Evolutionary conservation across 2,329 filamentous ascomycete genomes (phyloP), one percentile per base, ranked within the genome.

Genomic region (Fusarium nematophilum): DNA sequence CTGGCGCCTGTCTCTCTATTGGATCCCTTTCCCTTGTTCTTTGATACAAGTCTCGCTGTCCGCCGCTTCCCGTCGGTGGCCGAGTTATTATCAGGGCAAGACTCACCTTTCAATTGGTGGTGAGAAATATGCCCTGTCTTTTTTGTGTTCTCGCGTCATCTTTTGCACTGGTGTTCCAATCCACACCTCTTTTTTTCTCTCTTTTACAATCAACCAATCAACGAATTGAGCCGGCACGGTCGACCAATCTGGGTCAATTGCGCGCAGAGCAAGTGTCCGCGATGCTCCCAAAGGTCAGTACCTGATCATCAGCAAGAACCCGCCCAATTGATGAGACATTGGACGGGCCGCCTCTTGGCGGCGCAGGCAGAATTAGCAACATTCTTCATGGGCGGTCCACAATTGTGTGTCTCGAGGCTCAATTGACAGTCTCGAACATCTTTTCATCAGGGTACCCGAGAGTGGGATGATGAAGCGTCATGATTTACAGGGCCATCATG

Each of bases 21-120:
- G 55, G 59, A 42, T 31, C 25, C 15, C n/a, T 8, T 17, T 18
- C n/a, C 34, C 11, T 39, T 27, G 44, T 51, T n/a, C 3, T 15
- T 11, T 18, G 14, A 7, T 18, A 38, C 36, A 14, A 26, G 30
- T n/a, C 15, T 62, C 58, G 65, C 51, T 65, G 53, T 50, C 64
- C 65, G 65, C 50, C 62, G 65, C 45, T 59, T 61, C 54, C 61
- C 60, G 57, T 65, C 65, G 60, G 63, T 21, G 59, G 50, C 59
- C 59, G 59, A 62, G 59, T 33, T 9, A 42, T 29, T 33, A 7
- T 10, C 9, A 25, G 18, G 15, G 17, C 27, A n/a, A n/a, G n/a
- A n/a, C n/a, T n/a, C n/a, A n/a, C n/a, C n/a, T n/a, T n/a, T n/a
- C n/a, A n/a, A n/a, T n/a, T n/a, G n/a, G n/a, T n/a, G n/a, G n/a